These are phyloP conservation scores for Clitoria ternatea DNA, from an alignment of 306 rosid species.

Conservation along the genomic window DNA sequence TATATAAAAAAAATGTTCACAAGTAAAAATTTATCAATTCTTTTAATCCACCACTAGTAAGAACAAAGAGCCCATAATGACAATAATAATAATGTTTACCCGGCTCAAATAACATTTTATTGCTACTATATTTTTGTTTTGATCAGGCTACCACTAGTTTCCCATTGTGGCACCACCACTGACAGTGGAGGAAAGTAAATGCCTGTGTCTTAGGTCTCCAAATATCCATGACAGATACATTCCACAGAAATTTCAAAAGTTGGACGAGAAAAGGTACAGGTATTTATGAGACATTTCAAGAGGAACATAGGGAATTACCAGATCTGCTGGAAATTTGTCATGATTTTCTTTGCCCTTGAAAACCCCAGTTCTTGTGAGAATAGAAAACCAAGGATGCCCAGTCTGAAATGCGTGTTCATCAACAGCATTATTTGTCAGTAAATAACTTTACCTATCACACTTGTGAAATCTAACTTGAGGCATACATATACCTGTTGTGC, in stretches of 20 bases:
- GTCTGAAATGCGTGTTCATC: constrained; percentile 44
- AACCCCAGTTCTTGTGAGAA: constrained; percentile 88
- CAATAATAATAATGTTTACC: too few species aligned
- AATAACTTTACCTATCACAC: background rate
- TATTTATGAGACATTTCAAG: background rate
- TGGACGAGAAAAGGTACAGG: background rate
- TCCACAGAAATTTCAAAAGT: background rate
- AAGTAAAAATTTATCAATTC: too few species aligned
- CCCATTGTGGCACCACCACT: background rate
- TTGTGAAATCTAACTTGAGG: constrained; percentile 8
- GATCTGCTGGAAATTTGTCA: constrained; percentile 43
- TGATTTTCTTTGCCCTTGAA: constrained; percentile 86
- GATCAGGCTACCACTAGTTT: background rate
- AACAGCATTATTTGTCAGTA: constrained; percentile 10
- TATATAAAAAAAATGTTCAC: too few species aligned
- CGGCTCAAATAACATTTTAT: too few species aligned
- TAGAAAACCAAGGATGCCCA: constrained; percentile 95
- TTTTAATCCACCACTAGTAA: too few species aligned
- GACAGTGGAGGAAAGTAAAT: background rate
- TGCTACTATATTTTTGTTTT: background rate
- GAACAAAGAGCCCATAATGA: too few species aligned
- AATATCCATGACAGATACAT: background rate
- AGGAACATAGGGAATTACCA: constrained; percentile 32
- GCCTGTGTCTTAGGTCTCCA: background rate
- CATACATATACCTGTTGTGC: constrained; percentile 67